These are phyloP conservation scores for Lunasporangiospora selenospora DNA, from an alignment of 192 early-diverging fungal species.

Conservation along the genomic window DNA sequence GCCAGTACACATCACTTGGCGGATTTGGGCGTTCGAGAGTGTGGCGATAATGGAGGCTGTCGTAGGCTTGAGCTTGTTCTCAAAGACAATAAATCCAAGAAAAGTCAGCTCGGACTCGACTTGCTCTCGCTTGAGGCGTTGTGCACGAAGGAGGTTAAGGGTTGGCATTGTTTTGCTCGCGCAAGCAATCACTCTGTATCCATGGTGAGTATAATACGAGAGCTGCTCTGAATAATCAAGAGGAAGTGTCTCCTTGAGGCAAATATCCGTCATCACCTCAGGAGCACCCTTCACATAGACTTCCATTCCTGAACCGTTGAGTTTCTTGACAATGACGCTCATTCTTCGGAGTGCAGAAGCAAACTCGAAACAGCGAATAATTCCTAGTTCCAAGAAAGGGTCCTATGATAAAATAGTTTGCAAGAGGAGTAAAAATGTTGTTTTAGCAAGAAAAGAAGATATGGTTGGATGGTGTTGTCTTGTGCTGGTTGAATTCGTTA, in stretches of 20 bases:
- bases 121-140: constrained; percentile 80
- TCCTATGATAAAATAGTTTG: no score
- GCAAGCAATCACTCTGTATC: constrained; percentile 96
- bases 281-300: constrained; percentile 99
- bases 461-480: no score
- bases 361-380: constrained; percentile 94
- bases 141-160: constrained; percentile 75
- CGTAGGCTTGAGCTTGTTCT: constrained; percentile 96
- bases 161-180: constrained; percentile 76
- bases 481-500: no score
- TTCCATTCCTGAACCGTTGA: constrained; percentile 70
- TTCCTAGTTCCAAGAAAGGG: constrained; percentile 71
- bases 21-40: constrained; percentile 84
- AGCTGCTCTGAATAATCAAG: constrained; percentile 82
- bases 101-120: constrained; percentile 89
- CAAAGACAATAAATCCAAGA: constrained; percentile 97
- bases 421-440: no score
- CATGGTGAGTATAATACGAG: constrained; percentile 90
- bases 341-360: constrained; percentile 88
- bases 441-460: not conserved
- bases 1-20: constrained; percentile 98
- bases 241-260: constrained; percentile 84
- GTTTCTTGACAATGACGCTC: constrained; percentile 86
- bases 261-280: constrained; percentile 91
- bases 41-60: constrained; percentile 79